Evolutionary conservation across 106 monocot genomes (phyloP), one percentile per base, ranked within the genome.

Genomic region (Acorus gramineus): DNA sequence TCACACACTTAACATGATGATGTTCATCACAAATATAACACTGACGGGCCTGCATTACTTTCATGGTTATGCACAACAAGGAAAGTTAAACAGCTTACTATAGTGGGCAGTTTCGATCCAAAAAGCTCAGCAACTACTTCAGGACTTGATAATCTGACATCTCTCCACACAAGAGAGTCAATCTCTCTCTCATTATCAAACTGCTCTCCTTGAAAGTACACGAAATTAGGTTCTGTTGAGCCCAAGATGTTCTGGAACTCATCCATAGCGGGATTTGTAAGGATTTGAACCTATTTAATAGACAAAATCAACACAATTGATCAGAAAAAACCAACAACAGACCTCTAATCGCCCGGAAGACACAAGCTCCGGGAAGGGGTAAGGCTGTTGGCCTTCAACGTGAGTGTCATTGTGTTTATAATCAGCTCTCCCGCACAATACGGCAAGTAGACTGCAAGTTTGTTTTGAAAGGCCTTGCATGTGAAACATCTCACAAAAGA

Each of bases 271-370:
- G 98, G 98, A 77, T 98, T 92, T 10, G 68, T 50, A 55, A 98
- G 88, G 9, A 75, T 81, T 50, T 98, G 91, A 66, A 92, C 83
- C 98, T 98, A 82, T 81, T 84, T 78, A 28, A 65, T 6, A 51
- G 46, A 57, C 47, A 56, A 55, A 47, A 2, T 13, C 42, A 9
- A 42, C 46, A 12, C 49, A 56, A 8, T 50, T 43, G 50, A n/a
- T 54, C 47, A 47, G 55, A 5, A 42, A n/a, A 51, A 57, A 58
- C n/a, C 53, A 42, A 14, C 11, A 45, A 79, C 57, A 5, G 56
- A 92, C 98, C 88, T 89, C 98, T 6, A 98, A 55, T 9, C 92
- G 83, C 12, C 98, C 92, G 5, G 92, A 69, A 5, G 98, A 98
- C 49, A 65, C 66, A 6, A 92, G 79, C 73, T 88, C 83, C 3